phyloP scores from a whole-genome alignment of 805 yeast genomes.

The Spathaspora arborariae region DNA sequence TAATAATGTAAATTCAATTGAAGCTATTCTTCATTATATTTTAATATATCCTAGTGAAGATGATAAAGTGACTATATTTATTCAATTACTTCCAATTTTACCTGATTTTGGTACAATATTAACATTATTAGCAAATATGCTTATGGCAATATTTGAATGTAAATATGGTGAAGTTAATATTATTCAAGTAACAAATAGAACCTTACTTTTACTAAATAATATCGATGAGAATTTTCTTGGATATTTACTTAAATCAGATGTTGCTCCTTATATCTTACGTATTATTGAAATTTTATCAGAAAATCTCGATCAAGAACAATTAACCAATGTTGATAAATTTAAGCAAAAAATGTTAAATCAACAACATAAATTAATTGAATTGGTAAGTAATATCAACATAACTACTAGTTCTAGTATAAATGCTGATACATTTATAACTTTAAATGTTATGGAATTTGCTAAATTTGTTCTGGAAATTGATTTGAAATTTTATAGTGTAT shows the following conservation, averaged over 20 bases:
- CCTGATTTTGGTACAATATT: constrained; percentile 30
- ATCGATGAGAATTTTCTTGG: constrained; percentile 63
- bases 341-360: constrained; percentile 49
- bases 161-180: constrained; percentile 16
- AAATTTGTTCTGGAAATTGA: constrained; percentile 65
- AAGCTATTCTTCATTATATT: constrained; percentile 73
- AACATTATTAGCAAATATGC: constrained; percentile 10
- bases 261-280: constrained; percentile 55
- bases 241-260: constrained; percentile 59
- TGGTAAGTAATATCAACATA: constrained; percentile 10
- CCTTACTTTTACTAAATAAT: constrained; percentile 51
- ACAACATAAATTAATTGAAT: constrained; percentile 38
- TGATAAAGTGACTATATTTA: constrained; percentile 15
- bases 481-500: constrained; percentile 54
- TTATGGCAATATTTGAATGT: constrained; percentile 1
- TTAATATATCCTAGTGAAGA: constrained; percentile 27
- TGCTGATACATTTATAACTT: constrained; percentile 50
- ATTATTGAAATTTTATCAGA: constrained; percentile 41
- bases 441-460: constrained; percentile 54
- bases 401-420: constrained; percentile 24
- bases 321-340: constrained; percentile 46
- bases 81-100: constrained; percentile 31
- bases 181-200: constrained; percentile 43
- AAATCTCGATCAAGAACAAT: constrained; percentile 21
- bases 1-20: constrained; percentile 36